Percentiles rank a stretch among this genome's conserved stretches.
Evolutionary conservation across 495 filamentous ascomycete genomes (phyloP).

Genomic region (Podospora comata): DNA sequence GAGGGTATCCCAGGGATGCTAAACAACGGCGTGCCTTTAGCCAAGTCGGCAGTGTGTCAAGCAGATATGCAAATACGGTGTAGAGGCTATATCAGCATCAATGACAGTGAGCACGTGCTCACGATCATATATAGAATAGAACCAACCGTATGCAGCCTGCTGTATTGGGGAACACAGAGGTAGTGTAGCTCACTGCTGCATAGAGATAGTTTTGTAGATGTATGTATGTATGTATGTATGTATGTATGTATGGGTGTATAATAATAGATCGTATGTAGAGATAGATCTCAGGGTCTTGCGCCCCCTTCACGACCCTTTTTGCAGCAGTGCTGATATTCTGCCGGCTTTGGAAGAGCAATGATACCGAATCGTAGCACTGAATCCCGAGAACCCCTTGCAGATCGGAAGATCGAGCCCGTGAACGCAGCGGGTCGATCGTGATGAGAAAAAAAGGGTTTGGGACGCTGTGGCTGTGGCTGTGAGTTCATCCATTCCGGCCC

Average conservation of each 20-base stretch:
- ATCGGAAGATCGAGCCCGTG: background rate
- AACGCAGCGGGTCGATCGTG: background rate
- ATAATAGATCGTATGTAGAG: background rate
- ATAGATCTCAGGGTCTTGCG: background rate
- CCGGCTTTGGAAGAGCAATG: background rate
- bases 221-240: no score
- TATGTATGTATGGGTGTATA: no score
- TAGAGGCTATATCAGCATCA: background rate
- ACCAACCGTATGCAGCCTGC: no score
- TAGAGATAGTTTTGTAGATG: no score
- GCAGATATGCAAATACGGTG: background rate
- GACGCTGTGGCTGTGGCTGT: background rate
- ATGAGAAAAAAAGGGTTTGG: background rate
- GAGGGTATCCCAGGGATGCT: background rate
- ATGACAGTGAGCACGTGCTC: no score
- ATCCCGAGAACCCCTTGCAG: background rate
- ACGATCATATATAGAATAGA: no score
- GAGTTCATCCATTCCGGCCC: background rate
- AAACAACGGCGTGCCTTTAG: background rate
- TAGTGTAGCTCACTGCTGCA: no score
- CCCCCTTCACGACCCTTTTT: background rate
- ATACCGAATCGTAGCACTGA: background rate
- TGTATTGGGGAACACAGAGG: no score
- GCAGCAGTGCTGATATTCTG: background rate
- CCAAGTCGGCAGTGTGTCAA: background rate